phyloP scores from a whole-genome alignment of 1,284 basidiomycete genomes.

The Kwoniella shivajii region DNA sequence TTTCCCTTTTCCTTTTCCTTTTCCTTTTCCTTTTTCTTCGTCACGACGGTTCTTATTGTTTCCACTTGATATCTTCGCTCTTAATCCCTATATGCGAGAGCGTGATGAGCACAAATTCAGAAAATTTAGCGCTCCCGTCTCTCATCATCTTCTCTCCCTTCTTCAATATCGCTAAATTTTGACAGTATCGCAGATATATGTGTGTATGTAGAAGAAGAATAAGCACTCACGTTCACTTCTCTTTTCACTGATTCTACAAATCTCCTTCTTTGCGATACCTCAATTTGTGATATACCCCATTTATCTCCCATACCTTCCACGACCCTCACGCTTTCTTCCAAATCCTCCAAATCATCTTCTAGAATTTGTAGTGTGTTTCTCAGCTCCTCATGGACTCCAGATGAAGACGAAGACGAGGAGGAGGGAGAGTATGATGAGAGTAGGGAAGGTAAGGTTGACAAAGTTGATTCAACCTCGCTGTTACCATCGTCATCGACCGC shows the following conservation, averaged over 20 bases:
- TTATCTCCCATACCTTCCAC: conserved; percentile 77
- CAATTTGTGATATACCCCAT: conserved; percentile 74
- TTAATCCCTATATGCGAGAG: neutral
- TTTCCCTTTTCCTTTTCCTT: conserved; percentile 13
- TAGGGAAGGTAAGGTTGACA: conserved; percentile 34
- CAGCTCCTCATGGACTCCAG: conserved; percentile 59
- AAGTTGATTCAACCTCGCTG: conserved; percentile 47
- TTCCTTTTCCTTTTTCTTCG: neutral
- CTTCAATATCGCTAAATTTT: no score
- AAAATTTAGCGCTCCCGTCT: no score
- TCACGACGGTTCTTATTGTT: no score
- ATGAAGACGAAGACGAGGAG: conserved; percentile 9
- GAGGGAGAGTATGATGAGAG: conserved; percentile 29
- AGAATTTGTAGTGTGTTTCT: conserved; percentile 72
- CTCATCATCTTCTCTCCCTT: no score
- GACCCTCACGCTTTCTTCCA: conserved; percentile 85
- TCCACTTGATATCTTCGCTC: no score
- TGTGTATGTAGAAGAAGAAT: neutral
- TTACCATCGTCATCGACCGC: no score
- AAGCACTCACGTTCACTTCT: conserved; percentile 71
- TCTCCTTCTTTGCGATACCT: conserved; percentile 69
- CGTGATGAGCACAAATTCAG: neutral
- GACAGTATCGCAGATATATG: no score
- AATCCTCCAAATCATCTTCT: conserved; percentile 80
- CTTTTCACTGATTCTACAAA: conserved; percentile 73